Evolutionary conservation across 192 early-diverging fungal genomes (phyloP).

Genomic region (Umbelopsis ramanniana): DNA sequence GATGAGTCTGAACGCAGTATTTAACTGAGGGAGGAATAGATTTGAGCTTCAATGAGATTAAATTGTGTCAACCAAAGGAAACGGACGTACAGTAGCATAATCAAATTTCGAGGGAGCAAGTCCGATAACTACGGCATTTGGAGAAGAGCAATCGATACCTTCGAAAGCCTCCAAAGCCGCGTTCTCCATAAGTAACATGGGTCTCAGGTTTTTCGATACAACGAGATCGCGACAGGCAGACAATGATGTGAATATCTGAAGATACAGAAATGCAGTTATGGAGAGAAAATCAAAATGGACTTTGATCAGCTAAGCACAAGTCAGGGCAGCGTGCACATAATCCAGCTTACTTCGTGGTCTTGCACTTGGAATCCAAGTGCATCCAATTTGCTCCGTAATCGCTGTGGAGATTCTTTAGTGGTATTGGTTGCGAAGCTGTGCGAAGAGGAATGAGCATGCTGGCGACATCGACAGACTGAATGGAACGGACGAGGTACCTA

Average conservation of each 20-base stretch:
- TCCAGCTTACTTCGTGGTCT: slow-evolving; percentile 52
- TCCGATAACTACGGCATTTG: slow-evolving; percentile 84
- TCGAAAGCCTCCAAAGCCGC: slow-evolving; percentile 75
- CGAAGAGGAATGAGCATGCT: background rate
- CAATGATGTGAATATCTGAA: slow-evolving; percentile 81
- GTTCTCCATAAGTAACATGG: slow-evolving; percentile 78
- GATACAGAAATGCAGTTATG: background rate
- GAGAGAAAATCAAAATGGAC: too few relatives aligned
- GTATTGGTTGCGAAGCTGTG: slow-evolving; percentile 86
- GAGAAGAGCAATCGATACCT: slow-evolving; percentile 54
- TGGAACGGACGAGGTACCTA: background rate
- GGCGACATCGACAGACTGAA: background rate
- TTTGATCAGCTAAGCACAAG: too few relatives aligned
- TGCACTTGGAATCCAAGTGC: slow-evolving; percentile 73
- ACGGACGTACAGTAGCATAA: slow-evolving; percentile 59
- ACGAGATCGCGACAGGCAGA: slow-evolving; percentile 73
- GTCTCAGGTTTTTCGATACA: slow-evolving; percentile 51
- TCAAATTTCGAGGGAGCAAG: slow-evolving; percentile 73
- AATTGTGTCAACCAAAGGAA: background rate
- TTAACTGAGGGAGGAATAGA: slow-evolving; percentile 50
- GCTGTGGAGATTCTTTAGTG: slow-evolving; percentile 70
- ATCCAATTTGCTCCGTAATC: slow-evolving; percentile 61
- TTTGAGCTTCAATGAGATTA: too few relatives aligned
- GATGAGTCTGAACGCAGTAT: slow-evolving; percentile 77
- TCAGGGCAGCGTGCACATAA: too few relatives aligned